Percentiles rank a stretch among this genome's conserved stretches.
These are phyloP conservation scores for Elsinoe australis DNA, from an alignment of 2,329 filamentous ascomycete species.

Conservation along the genomic window DNA sequence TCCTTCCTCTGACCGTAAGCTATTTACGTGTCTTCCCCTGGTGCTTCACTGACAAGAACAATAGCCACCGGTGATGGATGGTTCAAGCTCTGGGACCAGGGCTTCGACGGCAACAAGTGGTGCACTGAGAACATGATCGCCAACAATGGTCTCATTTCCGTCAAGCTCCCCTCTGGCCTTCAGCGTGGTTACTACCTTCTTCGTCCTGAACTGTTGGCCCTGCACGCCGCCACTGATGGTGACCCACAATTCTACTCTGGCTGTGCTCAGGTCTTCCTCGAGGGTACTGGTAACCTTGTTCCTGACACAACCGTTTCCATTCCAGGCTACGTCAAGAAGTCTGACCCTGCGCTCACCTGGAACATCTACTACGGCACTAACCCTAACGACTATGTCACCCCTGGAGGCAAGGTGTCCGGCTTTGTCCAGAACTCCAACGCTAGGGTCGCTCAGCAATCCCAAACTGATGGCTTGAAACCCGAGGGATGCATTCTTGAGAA, in stretches of 20 bases:
- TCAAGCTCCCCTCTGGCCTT: conserved; percentile 54
- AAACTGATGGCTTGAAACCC: conserved; percentile 48
- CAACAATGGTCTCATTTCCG: conserved; percentile 56
- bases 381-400: conserved; percentile 47
- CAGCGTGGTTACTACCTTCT: conserved; percentile 63
- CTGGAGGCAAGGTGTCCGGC: conserved; percentile 50
- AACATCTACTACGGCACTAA: conserved; percentile 53
- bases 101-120: conserved; percentile 57
- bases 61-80: conserved; percentile 54
- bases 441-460: conserved; percentile 19
- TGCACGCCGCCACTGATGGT: conserved; percentile 53
- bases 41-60: conserved; percentile 37
- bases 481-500: conserved; percentile 55
- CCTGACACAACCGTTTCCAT: conserved; percentile 50
- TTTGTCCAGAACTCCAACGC: conserved; percentile 31
- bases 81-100: conserved; percentile 71
- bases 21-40: no score
- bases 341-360: conserved; percentile 52
- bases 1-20: background rate
- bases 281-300: conserved; percentile 42
- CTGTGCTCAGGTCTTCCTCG: conserved; percentile 63
- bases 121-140: conserved; percentile 62
- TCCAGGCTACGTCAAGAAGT: conserved; percentile 54
- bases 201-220: conserved; percentile 60
- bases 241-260: conserved; percentile 67